Evolutionary conservation across 164 flowering plant genomes (phyloP).

Genomic region (Cinnamomum chago): DNA sequence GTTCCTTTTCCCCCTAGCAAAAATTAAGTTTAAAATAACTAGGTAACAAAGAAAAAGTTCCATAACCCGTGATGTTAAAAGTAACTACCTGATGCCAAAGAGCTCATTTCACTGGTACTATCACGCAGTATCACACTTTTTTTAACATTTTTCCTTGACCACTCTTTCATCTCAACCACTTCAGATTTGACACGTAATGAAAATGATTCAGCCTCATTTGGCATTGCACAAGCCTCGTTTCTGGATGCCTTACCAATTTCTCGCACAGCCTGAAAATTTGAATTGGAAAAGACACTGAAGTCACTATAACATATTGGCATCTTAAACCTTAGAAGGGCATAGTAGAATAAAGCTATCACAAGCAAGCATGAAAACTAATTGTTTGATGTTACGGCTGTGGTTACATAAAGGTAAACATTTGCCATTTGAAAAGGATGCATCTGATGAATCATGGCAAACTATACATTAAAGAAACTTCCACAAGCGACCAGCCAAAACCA

Average conservation of each 20-base stretch:
- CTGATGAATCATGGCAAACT: too few species aligned
- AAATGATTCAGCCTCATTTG: slow-evolving; percentile 40
- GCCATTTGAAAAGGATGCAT: too few species aligned
- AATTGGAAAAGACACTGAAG: background rate
- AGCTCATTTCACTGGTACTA: slow-evolving; percentile 5
- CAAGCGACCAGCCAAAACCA: too few species aligned
- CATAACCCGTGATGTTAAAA: background rate
- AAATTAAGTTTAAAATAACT: background rate
- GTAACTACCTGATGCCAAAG: background rate
- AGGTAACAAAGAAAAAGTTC: background rate
- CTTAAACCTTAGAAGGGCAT: background rate
- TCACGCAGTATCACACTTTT: slow-evolving; percentile 10
- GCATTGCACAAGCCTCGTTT: slow-evolving; percentile 55
- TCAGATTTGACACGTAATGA: slow-evolving; percentile 31
- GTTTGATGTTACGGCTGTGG: background rate
- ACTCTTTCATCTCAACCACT: slow-evolving; percentile 27
- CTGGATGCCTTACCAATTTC: slow-evolving; percentile 77
- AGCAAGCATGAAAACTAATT: background rate
- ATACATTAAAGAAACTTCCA: too few species aligned
- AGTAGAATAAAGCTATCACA: background rate
- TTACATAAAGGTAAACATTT: background rate
- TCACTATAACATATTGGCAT: background rate
- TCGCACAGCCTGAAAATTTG: slow-evolving; percentile 58
- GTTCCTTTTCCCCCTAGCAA: too few species aligned
- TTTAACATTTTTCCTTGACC: slow-evolving; percentile 6